phyloP scores from a whole-genome alignment of 805 yeast genomes.

The Tetrapisispora fleetii region DNA sequence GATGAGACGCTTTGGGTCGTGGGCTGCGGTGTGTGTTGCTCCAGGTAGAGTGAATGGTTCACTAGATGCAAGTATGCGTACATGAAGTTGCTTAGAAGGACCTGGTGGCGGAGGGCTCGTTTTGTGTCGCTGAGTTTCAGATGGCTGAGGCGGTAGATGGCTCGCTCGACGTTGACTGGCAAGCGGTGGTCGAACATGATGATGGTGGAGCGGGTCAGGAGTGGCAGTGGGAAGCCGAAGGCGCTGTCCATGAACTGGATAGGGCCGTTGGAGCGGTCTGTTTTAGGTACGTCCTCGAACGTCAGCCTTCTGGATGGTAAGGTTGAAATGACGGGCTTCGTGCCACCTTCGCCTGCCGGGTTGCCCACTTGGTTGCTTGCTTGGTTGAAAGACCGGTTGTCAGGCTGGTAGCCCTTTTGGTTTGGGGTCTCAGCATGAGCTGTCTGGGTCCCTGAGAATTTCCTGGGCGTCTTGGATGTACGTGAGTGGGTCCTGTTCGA shows the following conservation, averaged over 20 bases:
- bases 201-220: conserved; percentile 64
- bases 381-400: no score
- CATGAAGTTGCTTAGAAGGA: conserved; percentile 89
- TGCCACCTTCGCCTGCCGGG: no score
- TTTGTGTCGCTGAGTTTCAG: conserved; percentile 89
- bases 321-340: neutral
- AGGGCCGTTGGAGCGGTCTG: conserved; percentile 43
- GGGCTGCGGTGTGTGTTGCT: conserved; percentile 31
- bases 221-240: conserved; percentile 80
- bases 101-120: conserved; percentile 86
- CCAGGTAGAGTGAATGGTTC: conserved; percentile 77
- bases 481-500: neutral
- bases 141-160: conserved; percentile 86
- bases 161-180: conserved; percentile 93
- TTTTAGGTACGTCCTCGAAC: conserved; percentile 29
- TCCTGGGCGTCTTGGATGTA: neutral
- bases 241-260: conserved; percentile 65
- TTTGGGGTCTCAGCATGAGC: neutral
- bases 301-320: conserved; percentile 29
- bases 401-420: no score
- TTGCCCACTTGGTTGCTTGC: neutral
- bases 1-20: no score
- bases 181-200: conserved; percentile 77
- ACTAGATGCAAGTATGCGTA: conserved; percentile 91
- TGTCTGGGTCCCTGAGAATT: neutral